phyloP scores from a whole-genome alignment of 352 stramenopile genomes.

The Phytophthora vignae region DNA sequence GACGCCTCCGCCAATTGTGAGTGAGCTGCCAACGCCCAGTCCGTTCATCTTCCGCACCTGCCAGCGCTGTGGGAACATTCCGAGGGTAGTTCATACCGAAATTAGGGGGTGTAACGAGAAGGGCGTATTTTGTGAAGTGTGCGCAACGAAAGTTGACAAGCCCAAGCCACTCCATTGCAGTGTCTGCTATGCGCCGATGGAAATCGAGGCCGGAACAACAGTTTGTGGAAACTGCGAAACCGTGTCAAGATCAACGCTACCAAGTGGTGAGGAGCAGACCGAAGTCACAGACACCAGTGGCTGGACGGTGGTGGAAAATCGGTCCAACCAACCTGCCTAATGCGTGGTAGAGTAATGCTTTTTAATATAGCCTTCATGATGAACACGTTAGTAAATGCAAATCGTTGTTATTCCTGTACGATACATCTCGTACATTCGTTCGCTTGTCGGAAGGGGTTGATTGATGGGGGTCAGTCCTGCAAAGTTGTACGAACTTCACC shows the following conservation, averaged over 20 bases:
- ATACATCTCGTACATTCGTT: no score
- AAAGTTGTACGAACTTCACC: no score
- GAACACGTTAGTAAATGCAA: no score
- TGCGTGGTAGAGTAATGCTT: no score
- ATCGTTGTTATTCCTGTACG: no score
- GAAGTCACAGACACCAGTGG: background rate
- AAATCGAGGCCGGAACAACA: background rate
- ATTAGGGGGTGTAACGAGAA: background rate
- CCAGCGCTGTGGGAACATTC: background rate
- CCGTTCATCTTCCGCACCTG: background rate
- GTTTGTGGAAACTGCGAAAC: background rate
- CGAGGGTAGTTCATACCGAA: background rate
- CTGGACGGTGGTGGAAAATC: background rate
- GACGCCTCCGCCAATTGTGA: background rate
- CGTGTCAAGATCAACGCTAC: background rate
- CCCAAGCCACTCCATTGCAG: background rate
- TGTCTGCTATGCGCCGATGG: background rate
- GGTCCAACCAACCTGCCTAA: background rate
- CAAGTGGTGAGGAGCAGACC: background rate
- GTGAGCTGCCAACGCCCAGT: background rate
- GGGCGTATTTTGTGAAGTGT: slow-evolving; percentile 1
- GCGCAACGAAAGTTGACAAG: background rate
- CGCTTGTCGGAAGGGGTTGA: no score
- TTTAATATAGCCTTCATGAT: no score
- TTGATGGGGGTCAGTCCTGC: no score